phyloP scores from a whole-genome alignment of 2,329 filamentous ascomycete genomes.

The Diaporthe capsici region DNA sequence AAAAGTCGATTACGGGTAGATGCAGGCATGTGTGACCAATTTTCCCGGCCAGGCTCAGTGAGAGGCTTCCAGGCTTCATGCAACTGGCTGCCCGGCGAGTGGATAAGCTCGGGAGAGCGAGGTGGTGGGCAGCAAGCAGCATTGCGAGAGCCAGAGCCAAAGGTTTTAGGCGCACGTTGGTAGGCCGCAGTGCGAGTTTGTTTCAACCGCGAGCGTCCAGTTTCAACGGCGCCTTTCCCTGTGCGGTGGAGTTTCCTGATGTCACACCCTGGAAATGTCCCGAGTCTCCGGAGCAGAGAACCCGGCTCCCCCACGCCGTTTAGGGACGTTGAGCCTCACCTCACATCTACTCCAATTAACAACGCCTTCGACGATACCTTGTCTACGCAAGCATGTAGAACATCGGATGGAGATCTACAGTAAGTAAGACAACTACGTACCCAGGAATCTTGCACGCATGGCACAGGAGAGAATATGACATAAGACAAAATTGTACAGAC shows the following conservation, averaged over 20 bases:
- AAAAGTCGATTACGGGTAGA: conserved; percentile 12
- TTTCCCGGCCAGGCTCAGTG: neutral
- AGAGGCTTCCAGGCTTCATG: neutral
- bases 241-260: conserved; percentile 23
- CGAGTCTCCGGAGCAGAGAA: conserved; percentile 27
- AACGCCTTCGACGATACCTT: neutral
- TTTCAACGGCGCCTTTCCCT: conserved; percentile 19
- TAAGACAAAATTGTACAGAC: neutral
- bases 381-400: neutral
- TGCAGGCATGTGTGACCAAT: neutral
- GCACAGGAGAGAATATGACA: neutral
- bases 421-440: neutral
- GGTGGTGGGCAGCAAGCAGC: neutral
- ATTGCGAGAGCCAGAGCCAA: neutral
- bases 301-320: conserved; percentile 16
- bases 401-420: neutral
- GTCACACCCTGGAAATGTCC: conserved; percentile 28
- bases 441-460: no score
- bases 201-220: conserved; percentile 20
- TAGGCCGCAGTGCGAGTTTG: conserved; percentile 2
- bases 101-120: neutral
- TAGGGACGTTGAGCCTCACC: neutral
- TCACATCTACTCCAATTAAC: neutral
- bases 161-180: neutral
- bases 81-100: neutral